Evolutionary conservation across 805 yeast species (phyloP), one percentile per base, ranked within the genome.

Genomic region (Barnettozyma pratensis): DNA sequence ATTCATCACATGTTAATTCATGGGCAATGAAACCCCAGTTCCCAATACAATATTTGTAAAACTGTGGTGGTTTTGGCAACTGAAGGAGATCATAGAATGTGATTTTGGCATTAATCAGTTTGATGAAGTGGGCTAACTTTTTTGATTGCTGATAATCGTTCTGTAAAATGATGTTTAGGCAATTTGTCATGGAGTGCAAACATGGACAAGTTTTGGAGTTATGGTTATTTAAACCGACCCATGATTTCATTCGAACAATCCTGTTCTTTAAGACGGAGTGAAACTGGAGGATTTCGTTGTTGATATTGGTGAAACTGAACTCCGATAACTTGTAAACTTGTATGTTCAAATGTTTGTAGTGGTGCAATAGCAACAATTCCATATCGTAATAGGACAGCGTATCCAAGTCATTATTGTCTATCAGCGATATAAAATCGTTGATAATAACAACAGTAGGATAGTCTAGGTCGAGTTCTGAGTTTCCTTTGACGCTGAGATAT

Each of bases 21-120:
- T 83, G 88, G 2, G 91, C 86, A 25, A 83, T 83, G 61, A 86
- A 86, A 46, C 77, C 75, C 90, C 91, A 84, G 54, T 71, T 72
- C 36, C 80, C 77, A 14, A 79, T 72, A 42, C 77, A 63, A 51
- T 71, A 70, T 19, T 52, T 39, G 44, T 56, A 59, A 55, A 58
- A 67, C 14, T 60, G 55, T 4, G 51, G 45, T 0, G 60, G 48
- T 10, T 64, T 37, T 1, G 53, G 56, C 27, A 74, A 47, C 3
- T 30, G 41, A 28, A 61, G 37, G 12, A 71, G 48, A 1, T 41
- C 7, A 2, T 43, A 29, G 49, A 64, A 71, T 41, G 65, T 60
- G 9, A 72, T 56, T n/a, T 61, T 64, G 2, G 51, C 28, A 25
- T 62, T 52, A 38, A 70, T 54, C 37, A 60, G 26, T 3, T 56